phyloP scores from a whole-genome alignment of 805 yeast species.

The Yarrowia bubula region DNA sequence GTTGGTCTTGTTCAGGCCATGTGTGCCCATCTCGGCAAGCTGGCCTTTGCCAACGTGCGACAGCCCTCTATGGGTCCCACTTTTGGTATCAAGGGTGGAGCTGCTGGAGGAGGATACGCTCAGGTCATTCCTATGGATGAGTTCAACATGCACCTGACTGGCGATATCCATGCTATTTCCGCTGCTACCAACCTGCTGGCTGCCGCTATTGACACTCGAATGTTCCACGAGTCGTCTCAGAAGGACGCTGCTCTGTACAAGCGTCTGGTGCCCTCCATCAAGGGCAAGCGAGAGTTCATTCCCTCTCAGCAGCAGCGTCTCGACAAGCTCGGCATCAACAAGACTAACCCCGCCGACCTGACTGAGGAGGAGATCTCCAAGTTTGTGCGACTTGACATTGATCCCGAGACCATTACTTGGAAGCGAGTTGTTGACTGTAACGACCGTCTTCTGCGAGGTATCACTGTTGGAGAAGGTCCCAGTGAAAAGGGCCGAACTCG shows the following conservation, averaged over 20 bases:
- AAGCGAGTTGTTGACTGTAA: slow-evolving; percentile 92
- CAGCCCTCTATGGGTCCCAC: slow-evolving; percentile 99
- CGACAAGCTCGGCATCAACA: slow-evolving; percentile 72
- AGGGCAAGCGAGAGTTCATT: slow-evolving; percentile 76
- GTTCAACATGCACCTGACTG: slow-evolving; percentile 95
- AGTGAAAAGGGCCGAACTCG: slow-evolving; percentile 89
- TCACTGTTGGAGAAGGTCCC: slow-evolving; percentile 87
- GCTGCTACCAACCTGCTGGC: slow-evolving; percentile 92
- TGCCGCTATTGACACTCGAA: slow-evolving; percentile 95
- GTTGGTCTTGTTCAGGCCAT: slow-evolving; percentile 96
- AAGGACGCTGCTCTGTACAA: slow-evolving; percentile 76
- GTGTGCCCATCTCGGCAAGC: slow-evolving; percentile 81
- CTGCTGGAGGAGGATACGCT: slow-evolving; percentile 98
- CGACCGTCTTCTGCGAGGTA: slow-evolving; percentile 84
- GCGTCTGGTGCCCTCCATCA: slow-evolving; percentile 81
- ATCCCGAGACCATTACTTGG: slow-evolving; percentile 86
- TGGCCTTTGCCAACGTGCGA: slow-evolving; percentile 90
- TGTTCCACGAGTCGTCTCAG: slow-evolving; percentile 91
- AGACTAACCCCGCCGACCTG: slow-evolving; percentile 77
- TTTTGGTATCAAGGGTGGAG: slow-evolving; percentile 98
- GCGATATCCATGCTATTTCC: slow-evolving; percentile 95
- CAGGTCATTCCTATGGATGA: slow-evolving; percentile 99
- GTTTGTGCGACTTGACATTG: slow-evolving; percentile 83
- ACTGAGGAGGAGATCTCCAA: slow-evolving; percentile 68
- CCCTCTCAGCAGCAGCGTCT: slow-evolving; percentile 75